These are phyloP conservation scores for Cavenderia fasciculata DNA, from an alignment of 78 protist species.

Conservation along the genomic window DNA sequence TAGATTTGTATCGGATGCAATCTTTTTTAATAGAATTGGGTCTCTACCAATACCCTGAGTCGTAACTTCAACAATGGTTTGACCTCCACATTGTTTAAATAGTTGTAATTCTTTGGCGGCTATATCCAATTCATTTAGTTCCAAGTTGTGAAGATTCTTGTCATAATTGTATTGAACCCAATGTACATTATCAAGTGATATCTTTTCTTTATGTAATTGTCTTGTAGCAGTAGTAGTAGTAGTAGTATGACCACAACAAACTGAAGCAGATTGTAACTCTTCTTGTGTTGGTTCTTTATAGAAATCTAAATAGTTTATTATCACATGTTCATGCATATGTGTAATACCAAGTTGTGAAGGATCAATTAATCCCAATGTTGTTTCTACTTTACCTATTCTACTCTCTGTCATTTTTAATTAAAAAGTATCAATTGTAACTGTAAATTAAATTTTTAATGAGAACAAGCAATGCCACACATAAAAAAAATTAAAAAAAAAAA, in stretches of 20 bases:
- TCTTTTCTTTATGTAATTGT: slow-evolving; percentile 13
- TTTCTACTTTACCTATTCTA: slow-evolving; percentile 32
- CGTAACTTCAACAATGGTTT: slow-evolving; percentile 52
- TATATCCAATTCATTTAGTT: slow-evolving; percentile 6
- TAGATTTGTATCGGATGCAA: not conserved
- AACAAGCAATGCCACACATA: too few species aligned
- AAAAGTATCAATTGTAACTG: too few species aligned
- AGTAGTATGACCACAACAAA: slow-evolving; percentile 13
- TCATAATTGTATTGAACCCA: slow-evolving; percentile 53
- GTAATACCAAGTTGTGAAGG: slow-evolving; percentile 10
- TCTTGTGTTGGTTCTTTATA: slow-evolving; percentile 21
- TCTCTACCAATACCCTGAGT: slow-evolving; percentile 61
- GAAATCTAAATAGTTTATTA: slow-evolving; percentile 42
- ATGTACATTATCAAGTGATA: not conserved
- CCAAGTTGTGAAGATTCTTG: slow-evolving; percentile 25
- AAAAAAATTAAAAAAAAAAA: too few species aligned
- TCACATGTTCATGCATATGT: slow-evolving; percentile 58
- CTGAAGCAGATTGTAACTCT: not conserved
- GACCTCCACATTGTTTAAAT: slow-evolving; percentile 40
- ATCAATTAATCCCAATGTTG: slow-evolving; percentile 38
- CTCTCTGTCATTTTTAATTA: not conserved
- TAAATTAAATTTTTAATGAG: too few species aligned
- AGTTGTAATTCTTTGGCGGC: slow-evolving; percentile 33
- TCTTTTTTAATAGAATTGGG: not conserved
- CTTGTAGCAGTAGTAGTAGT: not conserved